Evolutionary conservation across 169 alveolate species (phyloP), one percentile per base, ranked within the genome.

Genomic region (Fabrea salina): DNA sequence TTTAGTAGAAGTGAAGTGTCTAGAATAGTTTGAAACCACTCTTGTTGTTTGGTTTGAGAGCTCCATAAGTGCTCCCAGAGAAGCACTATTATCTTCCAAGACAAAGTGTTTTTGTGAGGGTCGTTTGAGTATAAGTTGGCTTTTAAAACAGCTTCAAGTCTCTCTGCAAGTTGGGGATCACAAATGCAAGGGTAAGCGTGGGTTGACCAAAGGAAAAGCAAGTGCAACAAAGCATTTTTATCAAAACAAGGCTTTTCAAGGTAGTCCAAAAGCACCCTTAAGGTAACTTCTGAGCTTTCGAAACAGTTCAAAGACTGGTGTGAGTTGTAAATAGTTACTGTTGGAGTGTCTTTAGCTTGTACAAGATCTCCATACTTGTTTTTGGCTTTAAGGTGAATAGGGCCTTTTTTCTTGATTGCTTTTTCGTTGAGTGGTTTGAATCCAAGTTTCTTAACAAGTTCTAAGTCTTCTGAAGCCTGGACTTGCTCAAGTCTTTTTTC

Each of bases 401-500:
- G 53, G 0, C 30, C 59, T 43, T 40, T 80, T 25, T 50, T 22
- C 35, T 37, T 53, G 33, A 47, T 44, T 5, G 32, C 54, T 35
- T 71, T 51, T 35, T 16, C 25, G 5, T 43, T 75, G 16, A 47
- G 51, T 50, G 32, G 40, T 27, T 51, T 32, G 11, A 79, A 8
- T 4, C 43, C 44, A 6, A 56, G 47, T 13, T 13, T 39, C 30
- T 49, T 50, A 30, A 54, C 35, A 32, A 44, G 16, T 16, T 6
- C 16, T 27, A 44, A 11, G 19, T 72, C 44, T 61, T 82, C 82
- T 6, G 25, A 5, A 0, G 16, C 40, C 7, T 49, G 54, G 8
- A 75, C 75, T 41, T 82, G 72, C 47, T 75, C 66, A 57, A 57
- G 67, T 33, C 82, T 83, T 56, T 30, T 54, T 43, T 58, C 53